Conservation (phyloP, 2,329 filamentous ascomycete species). For the Beauveria bassiana region DNA sequence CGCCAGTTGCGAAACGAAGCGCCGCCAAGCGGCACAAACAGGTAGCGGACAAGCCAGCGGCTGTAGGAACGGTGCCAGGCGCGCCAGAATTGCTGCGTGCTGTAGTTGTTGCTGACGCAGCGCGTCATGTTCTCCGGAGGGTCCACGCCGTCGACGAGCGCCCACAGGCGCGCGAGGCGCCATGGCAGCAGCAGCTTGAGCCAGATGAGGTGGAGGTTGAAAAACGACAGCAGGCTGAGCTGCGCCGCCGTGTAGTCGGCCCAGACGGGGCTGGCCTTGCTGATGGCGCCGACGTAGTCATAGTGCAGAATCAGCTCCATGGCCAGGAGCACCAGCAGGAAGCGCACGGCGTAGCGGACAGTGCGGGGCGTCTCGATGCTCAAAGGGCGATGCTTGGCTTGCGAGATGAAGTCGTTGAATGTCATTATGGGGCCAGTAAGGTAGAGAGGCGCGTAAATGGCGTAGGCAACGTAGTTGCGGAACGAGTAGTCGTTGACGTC, state of each 20-base stretch:
- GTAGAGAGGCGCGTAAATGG: constrained; percentile 88
- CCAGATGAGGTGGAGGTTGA: constrained; percentile 97
- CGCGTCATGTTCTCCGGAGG: constrained; percentile 97
- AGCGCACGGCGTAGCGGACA: constrained; percentile 73
- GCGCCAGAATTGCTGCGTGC: constrained; percentile 86
- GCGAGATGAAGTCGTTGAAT: constrained; percentile 96
- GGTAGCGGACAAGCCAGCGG: constrained; percentile 87
- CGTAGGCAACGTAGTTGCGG: constrained; percentile 82
- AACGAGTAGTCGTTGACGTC: constrained; percentile 64
- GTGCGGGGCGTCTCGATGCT: constrained; percentile 66
- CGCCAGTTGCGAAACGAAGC: constrained; percentile 39
- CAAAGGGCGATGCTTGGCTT: constrained; percentile 64
- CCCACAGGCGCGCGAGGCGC: constrained; percentile 98
- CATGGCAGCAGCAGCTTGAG: constrained; percentile 92
- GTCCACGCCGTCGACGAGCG: constrained; percentile 81
- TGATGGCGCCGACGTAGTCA: constrained; percentile 89
- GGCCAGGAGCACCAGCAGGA: constrained; percentile 67
- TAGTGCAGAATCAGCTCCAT: constrained; percentile 93
- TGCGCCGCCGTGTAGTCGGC: constrained; percentile 76
- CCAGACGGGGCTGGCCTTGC: constrained; percentile 74
- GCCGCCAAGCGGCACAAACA: constrained; percentile 88
- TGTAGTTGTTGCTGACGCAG: constrained; percentile 93
- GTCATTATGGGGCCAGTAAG: constrained; percentile 88
- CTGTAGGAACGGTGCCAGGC: constrained; percentile 95
- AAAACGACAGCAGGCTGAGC: constrained; percentile 83